phyloP scores from a whole-genome alignment of 768 basidiomycete genomes.

The Tricholoma terreum region DNA sequence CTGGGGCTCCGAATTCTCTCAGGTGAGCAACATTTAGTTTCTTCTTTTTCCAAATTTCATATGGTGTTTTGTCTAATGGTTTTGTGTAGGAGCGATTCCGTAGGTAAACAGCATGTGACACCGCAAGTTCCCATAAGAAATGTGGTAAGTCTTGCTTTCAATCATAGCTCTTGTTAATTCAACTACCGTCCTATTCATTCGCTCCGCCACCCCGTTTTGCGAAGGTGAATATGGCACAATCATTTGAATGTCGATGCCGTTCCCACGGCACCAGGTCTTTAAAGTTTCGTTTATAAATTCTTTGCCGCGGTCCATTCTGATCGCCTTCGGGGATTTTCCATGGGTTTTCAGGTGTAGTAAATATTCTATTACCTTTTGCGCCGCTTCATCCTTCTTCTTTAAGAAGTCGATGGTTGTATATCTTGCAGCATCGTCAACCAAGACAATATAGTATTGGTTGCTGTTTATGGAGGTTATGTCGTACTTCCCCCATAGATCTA shows the following conservation, averaged over 20 bases:
- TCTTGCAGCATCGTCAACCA: slow-evolving; percentile 2
- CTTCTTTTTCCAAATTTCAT: slow-evolving; percentile 13
- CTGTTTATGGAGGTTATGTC: slow-evolving; percentile 4
- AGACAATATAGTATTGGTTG: slow-evolving; percentile 7
- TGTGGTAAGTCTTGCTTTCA: slow-evolving; percentile 19
- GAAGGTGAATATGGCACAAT: slow-evolving; percentile 34
- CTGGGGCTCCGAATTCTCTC: slow-evolving; percentile 23
- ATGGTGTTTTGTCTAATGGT: slow-evolving; percentile 20
- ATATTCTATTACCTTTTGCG: background rate
- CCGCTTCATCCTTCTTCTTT: slow-evolving; percentile 7
- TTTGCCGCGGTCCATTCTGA: background rate
- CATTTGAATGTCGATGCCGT: slow-evolving; percentile 29
- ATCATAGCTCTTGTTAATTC: slow-evolving; percentile 33
- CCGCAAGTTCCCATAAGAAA: slow-evolving; percentile 31
- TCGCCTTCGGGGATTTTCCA: background rate
- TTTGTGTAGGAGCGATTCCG: slow-evolving; percentile 25
- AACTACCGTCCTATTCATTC: slow-evolving; percentile 30
- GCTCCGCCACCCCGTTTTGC: slow-evolving; percentile 40
- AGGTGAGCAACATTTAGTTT: slow-evolving; percentile 21
- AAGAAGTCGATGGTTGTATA: background rate
- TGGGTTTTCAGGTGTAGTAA: background rate
- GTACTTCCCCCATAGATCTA: slow-evolving; percentile 8
- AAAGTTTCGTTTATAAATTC: background rate
- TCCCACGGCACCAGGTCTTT: background rate
- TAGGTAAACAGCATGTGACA: slow-evolving; percentile 24